Evolutionary conservation across 1,139 yeast genomes (phyloP), one percentile per base, ranked within the genome.

Genomic region (Kluyveromyces sp.): DNA sequence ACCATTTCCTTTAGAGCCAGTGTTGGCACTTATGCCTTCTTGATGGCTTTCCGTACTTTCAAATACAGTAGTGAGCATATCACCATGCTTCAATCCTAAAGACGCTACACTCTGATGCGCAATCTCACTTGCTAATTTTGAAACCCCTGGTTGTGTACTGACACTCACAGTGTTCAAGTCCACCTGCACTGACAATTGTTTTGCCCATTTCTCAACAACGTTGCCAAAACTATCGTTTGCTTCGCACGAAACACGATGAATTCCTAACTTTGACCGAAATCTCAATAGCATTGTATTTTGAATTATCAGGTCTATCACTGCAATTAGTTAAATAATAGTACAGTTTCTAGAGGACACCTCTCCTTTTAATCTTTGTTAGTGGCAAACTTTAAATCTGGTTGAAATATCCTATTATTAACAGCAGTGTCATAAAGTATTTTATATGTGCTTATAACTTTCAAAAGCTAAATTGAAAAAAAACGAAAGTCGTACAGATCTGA

Each of bases 251-350:
- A 86, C 73, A 49, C 97, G 75, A 62, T 78, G 79, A 77, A 81
- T 83, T 10, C 97, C 97, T 57, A 85, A 85, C 56, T 78, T 85
- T 35, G 92, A 74, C 60, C 96, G 76, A 65, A 92, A 87, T 61
- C 98, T 75, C 48, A 92, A 60, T 50, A 81, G 74, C 85, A 68
- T 61, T 1, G 8, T 15, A 30, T 7, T 30, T 5, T 29, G 21
- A 15, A 15, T 15, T 15, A 15, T 15, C 21, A 15, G 21, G 21
- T 15, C 21, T 15, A 15, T 15, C 21, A 15, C 21, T 15, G 21
- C 21, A 15, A 15, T 15, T 15, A 2, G 21, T 15, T 15, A 15
- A 15, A 15, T 15, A 15, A 15, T 15, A 15, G 21, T 15, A 15
- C 21, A 15, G 21, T 15, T 15, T 15, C 21, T 15, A 15, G 21